Evolutionary conservation across 139 green algal species (phyloP).

Genomic region (Tetradesmus lagerheimii): DNA sequence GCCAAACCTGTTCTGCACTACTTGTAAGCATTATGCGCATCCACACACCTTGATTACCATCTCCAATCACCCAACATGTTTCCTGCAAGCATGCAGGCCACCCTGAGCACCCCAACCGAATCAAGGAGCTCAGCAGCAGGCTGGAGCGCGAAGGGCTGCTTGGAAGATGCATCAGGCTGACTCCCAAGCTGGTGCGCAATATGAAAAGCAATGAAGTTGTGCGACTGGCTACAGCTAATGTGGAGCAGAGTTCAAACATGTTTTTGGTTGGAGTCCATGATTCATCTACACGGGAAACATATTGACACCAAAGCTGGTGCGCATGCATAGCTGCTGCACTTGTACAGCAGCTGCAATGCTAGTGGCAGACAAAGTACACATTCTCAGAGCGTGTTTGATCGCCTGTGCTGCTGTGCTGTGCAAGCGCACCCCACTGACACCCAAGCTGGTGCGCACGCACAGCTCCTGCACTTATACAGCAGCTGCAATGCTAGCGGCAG

Average conservation of each 20-base stretch:
- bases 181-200: constrained; percentile 26
- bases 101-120: constrained; percentile 66
- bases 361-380: background rate
- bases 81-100: constrained; percentile 44
- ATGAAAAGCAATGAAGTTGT: too few relatives aligned
- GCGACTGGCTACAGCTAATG: too few relatives aligned
- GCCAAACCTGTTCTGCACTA: background rate
- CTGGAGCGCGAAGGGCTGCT: constrained; percentile 53
- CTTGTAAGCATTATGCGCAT: background rate
- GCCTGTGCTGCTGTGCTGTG: background rate
- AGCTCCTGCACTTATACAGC: background rate
- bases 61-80: background rate
- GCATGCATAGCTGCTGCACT: background rate
- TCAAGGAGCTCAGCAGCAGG: constrained; percentile 62
- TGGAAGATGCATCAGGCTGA: background rate
- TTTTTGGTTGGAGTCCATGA: too few relatives aligned
- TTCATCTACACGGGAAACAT: too few relatives aligned
- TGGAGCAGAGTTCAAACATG: too few relatives aligned
- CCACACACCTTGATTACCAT: background rate
- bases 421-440: too few relatives aligned
- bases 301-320: constrained; percentile 27
- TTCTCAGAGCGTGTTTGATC: too few relatives aligned
- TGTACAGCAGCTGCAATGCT: background rate
- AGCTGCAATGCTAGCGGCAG: background rate
- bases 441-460: constrained; percentile 14